phyloP scores from a whole-genome alignment of 306 rosid genomes.

The Ceratonia siliqua region DNA sequence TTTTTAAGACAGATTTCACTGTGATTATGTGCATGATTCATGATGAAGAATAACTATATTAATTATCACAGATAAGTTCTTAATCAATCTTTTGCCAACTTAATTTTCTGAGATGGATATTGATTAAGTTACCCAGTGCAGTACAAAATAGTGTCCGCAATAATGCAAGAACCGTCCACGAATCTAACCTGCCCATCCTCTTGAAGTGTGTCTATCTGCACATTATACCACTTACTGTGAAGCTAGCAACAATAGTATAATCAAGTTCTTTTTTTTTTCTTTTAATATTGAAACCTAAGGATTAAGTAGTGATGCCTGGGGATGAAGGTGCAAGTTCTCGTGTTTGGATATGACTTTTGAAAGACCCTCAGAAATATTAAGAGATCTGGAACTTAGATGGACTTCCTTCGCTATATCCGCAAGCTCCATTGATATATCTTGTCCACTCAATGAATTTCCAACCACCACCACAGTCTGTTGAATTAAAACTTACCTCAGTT shows the following conservation, averaged over 20 bases:
- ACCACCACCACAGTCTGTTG: constrained; percentile 72
- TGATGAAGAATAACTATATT: background rate
- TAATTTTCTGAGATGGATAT: background rate
- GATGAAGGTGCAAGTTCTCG: constrained; percentile 62
- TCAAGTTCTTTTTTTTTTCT: background rate
- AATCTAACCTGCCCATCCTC: constrained; percentile 80
- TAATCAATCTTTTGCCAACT: background rate
- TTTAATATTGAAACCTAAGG: background rate
- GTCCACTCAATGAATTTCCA: constrained; percentile 81
- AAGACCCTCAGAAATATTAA: constrained; percentile 58
- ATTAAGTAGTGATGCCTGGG: too few species aligned
- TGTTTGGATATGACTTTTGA: constrained; percentile 74
- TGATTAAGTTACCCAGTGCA: constrained; percentile 96
- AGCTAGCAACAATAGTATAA: constrained; percentile 3
- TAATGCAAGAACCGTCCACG: constrained; percentile 64
- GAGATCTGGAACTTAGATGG: constrained; percentile 64
- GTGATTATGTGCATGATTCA: constrained; percentile 6
- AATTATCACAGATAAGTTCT: background rate
- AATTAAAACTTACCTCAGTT: background rate
- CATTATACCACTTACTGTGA: background rate
- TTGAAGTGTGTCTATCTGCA: constrained; percentile 78
- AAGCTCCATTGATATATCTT: constrained; percentile 79
- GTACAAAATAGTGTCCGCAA: constrained; percentile 73
- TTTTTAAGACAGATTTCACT: constrained; percentile 10
- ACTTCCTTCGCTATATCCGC: constrained; percentile 71